These are phyloP conservation scores for Kuraishia ogatae DNA, from an alignment of 805 yeast species.

Conservation along the genomic window DNA sequence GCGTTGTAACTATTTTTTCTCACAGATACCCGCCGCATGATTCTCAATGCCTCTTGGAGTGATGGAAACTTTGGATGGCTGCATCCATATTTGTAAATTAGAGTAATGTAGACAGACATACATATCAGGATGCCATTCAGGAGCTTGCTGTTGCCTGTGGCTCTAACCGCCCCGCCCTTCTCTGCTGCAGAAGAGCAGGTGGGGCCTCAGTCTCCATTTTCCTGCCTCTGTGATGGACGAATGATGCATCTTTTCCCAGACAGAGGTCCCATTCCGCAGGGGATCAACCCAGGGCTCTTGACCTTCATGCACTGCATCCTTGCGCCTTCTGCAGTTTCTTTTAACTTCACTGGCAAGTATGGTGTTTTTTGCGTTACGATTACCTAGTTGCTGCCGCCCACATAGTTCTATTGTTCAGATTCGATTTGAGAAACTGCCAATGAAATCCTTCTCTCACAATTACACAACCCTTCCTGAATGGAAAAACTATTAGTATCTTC, in stretches of 20 bases:
- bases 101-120: background rate
- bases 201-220: background rate
- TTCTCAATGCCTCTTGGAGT: background rate
- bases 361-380: background rate
- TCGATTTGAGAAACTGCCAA: background rate
- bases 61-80: background rate
- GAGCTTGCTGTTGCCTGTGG: background rate
- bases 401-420: background rate
- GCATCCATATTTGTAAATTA: background rate
- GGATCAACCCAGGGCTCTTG: background rate
- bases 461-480: too few relatives aligned
- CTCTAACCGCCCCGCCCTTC: background rate
- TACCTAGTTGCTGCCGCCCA: background rate
- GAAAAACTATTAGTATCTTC: too few relatives aligned
- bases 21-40: background rate
- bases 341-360: background rate
- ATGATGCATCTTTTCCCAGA: background rate
- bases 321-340: background rate
- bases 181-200: background rate
- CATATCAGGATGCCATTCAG: background rate
- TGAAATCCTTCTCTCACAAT: background rate
- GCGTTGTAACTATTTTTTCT: too few relatives aligned
- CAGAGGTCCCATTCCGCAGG: background rate
- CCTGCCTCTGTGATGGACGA: background rate
- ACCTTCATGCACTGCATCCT: background rate